Evolutionary conservation across 2,329 filamentous ascomycete genomes (phyloP).

Genomic region (Clarireedia monteithiana): DNA sequence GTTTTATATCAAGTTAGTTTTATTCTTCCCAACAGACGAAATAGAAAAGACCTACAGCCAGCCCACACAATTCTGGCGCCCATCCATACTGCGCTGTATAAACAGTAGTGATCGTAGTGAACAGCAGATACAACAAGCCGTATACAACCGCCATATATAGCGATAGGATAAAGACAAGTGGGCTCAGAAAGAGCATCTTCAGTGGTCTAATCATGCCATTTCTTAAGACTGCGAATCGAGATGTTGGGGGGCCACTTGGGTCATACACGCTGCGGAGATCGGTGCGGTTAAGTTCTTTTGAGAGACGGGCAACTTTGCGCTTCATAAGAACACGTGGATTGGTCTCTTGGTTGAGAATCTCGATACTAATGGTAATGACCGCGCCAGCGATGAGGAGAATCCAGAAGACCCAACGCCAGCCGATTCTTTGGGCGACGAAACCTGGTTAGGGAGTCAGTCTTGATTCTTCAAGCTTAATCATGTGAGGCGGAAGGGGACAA

Average conservation of each 20-base stretch:
- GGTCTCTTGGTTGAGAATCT: conserved; percentile 39
- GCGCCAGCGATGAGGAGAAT: conserved; percentile 13
- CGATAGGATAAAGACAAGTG: conserved; percentile 36
- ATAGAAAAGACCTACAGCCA: conserved; percentile 21
- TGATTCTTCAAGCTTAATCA: neutral
- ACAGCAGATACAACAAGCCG: conserved; percentile 45
- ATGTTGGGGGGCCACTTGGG: conserved; percentile 14
- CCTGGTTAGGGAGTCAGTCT: conserved; percentile 7
- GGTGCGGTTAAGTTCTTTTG: conserved; percentile 37
- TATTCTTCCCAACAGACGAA: neutral
- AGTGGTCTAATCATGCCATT: conserved; percentile 42
- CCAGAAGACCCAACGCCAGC: conserved; percentile 29
- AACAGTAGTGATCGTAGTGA: conserved; percentile 38
- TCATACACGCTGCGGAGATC: conserved; percentile 40
- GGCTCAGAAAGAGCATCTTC: conserved; percentile 34
- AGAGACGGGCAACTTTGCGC: conserved; percentile 39
- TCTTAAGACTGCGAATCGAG: conserved; percentile 25
- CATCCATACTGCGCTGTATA: conserved; percentile 38
- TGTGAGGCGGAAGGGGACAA: neutral
- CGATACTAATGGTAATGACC: conserved; percentile 30
- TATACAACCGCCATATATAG: conserved; percentile 46
- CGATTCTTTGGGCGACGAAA: conserved; percentile 29
- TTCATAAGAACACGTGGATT: conserved; percentile 43
- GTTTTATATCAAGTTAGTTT: neutral
- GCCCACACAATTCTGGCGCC: conserved; percentile 34